These are phyloP conservation scores for Amborella trichopoda DNA, from an alignment of 164 flowering plant species.

Conservation along the genomic window DNA sequence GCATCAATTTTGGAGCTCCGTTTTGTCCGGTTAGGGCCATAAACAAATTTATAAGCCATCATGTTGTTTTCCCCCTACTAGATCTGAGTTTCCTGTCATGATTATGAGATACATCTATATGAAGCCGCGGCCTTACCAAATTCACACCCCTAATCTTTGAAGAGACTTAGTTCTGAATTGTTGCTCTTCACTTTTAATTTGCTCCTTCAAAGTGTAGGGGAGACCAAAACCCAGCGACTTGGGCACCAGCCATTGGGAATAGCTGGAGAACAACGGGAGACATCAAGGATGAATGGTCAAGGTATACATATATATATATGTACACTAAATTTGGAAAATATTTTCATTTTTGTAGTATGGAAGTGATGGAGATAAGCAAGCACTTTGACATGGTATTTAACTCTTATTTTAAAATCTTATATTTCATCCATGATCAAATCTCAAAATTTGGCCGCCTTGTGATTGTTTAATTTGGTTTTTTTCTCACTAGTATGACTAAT, in stretches of 20 bases:
- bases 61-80: not conserved
- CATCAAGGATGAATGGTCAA: slow-evolving; percentile 48
- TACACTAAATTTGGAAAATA: too few species aligned
- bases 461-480: not conserved
- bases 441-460: too few species aligned
- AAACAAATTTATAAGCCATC: too few species aligned
- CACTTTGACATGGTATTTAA: too few species aligned
- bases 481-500: slow-evolving; percentile 33
- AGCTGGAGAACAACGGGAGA: slow-evolving; percentile 85
- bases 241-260: slow-evolving; percentile 55
- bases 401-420: too few species aligned
- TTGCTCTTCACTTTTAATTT: too few species aligned
- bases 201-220: slow-evolving; percentile 36
- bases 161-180: not conserved
- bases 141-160: not conserved
- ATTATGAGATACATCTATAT: not conserved
- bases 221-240: slow-evolving; percentile 58
- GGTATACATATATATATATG: too few species aligned
- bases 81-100: not conserved
- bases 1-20: too few species aligned
- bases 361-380: too few species aligned
- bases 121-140: not conserved
- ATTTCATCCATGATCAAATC: too few species aligned
- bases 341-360: too few species aligned
- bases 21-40: too few species aligned